Percentiles rank a stretch among this genome's conserved stretches.
Evolutionary conservation across 169 alveolate species (phyloP).

Genomic region (Plasmodium inui): DNA sequence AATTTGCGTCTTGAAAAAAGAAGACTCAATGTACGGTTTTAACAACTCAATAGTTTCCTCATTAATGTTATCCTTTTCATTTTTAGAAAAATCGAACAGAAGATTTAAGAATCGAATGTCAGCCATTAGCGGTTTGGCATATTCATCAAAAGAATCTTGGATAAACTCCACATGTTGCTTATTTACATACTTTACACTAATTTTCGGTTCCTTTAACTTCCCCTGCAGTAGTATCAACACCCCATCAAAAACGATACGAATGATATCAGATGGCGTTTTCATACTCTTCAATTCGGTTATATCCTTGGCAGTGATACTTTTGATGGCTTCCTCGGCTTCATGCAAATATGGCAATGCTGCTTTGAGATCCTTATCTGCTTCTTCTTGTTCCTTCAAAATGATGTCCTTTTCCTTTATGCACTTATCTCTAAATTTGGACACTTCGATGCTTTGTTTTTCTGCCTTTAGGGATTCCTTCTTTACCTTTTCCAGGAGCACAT

Average conservation of each 20-base stretch:
- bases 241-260: constrained; percentile 93
- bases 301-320: constrained; percentile 92
- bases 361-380: constrained; percentile 95
- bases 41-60: constrained; percentile 96
- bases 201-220: constrained; percentile 78
- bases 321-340: constrained; percentile 94
- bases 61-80: constrained; percentile 94
- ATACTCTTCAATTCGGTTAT: constrained; percentile 93
- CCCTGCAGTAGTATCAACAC: constrained; percentile 88
- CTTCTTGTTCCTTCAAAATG: constrained; percentile 92
- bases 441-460: constrained; percentile 94
- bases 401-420: constrained; percentile 90
- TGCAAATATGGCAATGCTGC: constrained; percentile 94
- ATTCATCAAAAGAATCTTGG: constrained; percentile 93
- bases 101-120: constrained; percentile 90
- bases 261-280: constrained; percentile 93
- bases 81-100: constrained; percentile 90
- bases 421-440: constrained; percentile 88
- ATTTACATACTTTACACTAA: constrained; percentile 84
- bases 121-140: constrained; percentile 89
- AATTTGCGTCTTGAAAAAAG: constrained; percentile 87
- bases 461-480: constrained; percentile 95
- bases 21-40: constrained; percentile 93
- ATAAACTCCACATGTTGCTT: constrained; percentile 89
- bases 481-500: constrained; percentile 91